phyloP scores from a whole-genome alignment of 495 filamentous ascomycete genomes.

The Penicillium silybi region DNA sequence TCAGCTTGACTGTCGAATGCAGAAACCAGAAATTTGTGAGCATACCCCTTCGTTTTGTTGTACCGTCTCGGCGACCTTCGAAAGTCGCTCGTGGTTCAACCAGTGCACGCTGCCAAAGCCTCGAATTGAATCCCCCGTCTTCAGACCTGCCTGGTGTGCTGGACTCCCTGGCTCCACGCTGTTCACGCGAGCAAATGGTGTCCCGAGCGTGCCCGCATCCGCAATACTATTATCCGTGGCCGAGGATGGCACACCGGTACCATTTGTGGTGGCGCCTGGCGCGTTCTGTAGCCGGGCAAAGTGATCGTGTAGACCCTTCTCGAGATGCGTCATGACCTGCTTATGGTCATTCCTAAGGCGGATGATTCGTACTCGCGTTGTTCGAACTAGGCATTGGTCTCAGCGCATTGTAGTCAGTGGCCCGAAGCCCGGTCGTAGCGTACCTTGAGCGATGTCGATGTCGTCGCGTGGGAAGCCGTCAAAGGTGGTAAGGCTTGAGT shows the following conservation, averaged over 20 bases:
- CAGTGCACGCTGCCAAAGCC: slow-evolving; percentile 79
- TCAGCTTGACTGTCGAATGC: slow-evolving; percentile 4
- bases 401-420: slow-evolving; percentile 6
- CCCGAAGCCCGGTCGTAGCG: slow-evolving; percentile 12
- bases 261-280: slow-evolving; percentile 23
- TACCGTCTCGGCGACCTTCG: slow-evolving; percentile 79
- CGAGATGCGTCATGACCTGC: slow-evolving; percentile 74
- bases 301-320: slow-evolving; percentile 77
- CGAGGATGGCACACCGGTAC: slow-evolving; percentile 22
- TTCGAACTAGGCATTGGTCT: slow-evolving; percentile 62
- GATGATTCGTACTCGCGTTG: slow-evolving; percentile 85
- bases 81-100: slow-evolving; percentile 79
- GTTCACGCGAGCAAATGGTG: slow-evolving; percentile 88
- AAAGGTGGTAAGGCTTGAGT: slow-evolving; percentile 77
- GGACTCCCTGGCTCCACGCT: slow-evolving; percentile 75
- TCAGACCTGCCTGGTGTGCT: slow-evolving; percentile 77
- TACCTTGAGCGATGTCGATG: slow-evolving; percentile 94
- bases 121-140: slow-evolving; percentile 74
- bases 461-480: slow-evolving; percentile 94
- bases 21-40: background rate
- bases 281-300: slow-evolving; percentile 40
- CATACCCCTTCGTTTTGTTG: slow-evolving; percentile 87
- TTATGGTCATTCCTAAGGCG: slow-evolving; percentile 91
- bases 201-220: slow-evolving; percentile 46
- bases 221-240: slow-evolving; percentile 7